Evolutionary conservation across 2,329 filamentous ascomycete species (phyloP).

Genomic region (Colletotrichum eleusines): DNA sequence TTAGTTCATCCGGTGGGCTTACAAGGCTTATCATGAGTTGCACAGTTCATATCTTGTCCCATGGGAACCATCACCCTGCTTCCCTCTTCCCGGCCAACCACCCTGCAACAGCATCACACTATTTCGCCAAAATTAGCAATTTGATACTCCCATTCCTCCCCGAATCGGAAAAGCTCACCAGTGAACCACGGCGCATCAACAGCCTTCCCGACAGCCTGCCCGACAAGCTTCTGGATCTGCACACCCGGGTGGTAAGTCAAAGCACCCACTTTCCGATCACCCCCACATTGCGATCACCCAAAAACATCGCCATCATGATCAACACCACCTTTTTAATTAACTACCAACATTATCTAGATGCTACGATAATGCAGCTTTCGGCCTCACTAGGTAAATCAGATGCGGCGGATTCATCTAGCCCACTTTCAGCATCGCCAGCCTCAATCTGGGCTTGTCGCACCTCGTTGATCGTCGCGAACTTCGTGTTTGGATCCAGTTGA

Average conservation of each 20-base stretch:
- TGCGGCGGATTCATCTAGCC: too few relatives aligned
- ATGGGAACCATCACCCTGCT: not conserved
- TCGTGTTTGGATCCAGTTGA: too few relatives aligned
- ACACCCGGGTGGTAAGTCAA: conserved; percentile 58
- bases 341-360: too few relatives aligned
- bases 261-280: too few relatives aligned
- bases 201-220: conserved; percentile 50
- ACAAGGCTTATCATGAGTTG: not conserved
- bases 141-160: accelerated
- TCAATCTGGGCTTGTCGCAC: too few relatives aligned
- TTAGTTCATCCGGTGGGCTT: not conserved
- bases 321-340: too few relatives aligned
- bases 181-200: conserved; percentile 40
- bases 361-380: too few relatives aligned
- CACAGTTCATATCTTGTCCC: not conserved
- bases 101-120: not conserved
- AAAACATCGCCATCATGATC: too few relatives aligned
- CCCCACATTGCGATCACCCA: too few relatives aligned
- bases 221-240: conserved; percentile 56
- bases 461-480: too few relatives aligned
- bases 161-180: not conserved
- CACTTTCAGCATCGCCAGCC: too few relatives aligned
- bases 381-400: too few relatives aligned
- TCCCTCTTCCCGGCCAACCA: not conserved
- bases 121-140: not conserved